These are phyloP conservation scores for Termitomyces sp. DNA, from an alignment of 768 basidiomycete species.

Conservation along the genomic window DNA sequence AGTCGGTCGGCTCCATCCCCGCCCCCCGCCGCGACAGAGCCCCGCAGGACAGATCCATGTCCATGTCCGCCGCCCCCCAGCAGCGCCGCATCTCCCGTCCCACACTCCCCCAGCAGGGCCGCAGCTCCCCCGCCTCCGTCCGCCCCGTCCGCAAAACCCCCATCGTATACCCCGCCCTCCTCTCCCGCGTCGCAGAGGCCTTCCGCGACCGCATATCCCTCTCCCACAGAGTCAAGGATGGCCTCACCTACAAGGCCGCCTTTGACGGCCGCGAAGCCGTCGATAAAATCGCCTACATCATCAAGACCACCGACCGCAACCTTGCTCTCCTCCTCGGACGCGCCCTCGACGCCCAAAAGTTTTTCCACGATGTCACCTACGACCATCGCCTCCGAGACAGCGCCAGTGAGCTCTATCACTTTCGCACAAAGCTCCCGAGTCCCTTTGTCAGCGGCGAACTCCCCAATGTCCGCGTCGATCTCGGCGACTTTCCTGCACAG, in stretches of 20 bases:
- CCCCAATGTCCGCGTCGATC: constrained; percentile 27
- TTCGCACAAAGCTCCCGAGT: constrained; percentile 77
- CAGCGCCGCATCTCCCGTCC: constrained; percentile 32
- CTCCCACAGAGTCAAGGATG: constrained; percentile 86
- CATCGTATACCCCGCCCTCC: constrained; percentile 90
- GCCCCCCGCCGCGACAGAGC: constrained; percentile 57
- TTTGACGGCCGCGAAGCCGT: constrained; percentile 98
- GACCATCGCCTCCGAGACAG: constrained; percentile 94
- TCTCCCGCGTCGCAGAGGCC: constrained; percentile 92
- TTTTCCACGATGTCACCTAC: constrained; percentile 99
- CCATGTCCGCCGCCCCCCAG: constrained; percentile 65
- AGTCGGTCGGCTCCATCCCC: constrained; percentile 58
- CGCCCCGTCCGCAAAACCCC: constrained; percentile 56
- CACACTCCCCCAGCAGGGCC: constrained; percentile 35
- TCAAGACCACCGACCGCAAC: constrained; percentile 97
- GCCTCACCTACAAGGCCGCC: constrained; percentile 91
- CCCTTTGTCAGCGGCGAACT: constrained; percentile 83
- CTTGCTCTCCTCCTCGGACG: constrained; percentile 93
- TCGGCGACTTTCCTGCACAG: constrained; percentile 22
- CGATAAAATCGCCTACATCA: constrained; percentile 95
- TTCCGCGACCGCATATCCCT: constrained; percentile 81
- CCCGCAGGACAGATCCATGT: constrained; percentile 70
- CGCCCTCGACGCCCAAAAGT: constrained; percentile 96
- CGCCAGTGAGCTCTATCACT: constrained; percentile 88
- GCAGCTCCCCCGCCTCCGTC: constrained; percentile 37